Conservation (phyloP, 108 stramenopile genomes). For the Conticribra guillardii region DNA sequence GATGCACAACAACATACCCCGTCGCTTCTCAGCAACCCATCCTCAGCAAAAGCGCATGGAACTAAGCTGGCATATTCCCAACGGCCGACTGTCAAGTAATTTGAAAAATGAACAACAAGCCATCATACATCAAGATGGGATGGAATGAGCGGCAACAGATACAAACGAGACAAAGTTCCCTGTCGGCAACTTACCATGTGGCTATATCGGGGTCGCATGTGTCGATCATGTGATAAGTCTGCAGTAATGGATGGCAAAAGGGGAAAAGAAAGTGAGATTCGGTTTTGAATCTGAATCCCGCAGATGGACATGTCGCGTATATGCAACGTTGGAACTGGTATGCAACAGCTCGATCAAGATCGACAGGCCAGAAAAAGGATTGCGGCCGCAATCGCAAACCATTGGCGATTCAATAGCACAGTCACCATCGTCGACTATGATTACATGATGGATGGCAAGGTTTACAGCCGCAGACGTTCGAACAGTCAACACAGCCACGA, state of each 20-base stretch:
- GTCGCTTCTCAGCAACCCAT: too few species aligned
- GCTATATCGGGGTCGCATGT: conserved; percentile 68
- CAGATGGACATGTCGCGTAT: neutral
- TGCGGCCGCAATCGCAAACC: neutral
- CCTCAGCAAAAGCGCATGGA: too few species aligned
- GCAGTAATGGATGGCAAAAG: conserved; percentile 4
- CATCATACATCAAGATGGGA: conserved; percentile 8
- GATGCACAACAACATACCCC: too few species aligned
- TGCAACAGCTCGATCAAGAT: too few species aligned
- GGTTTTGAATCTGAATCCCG: neutral
- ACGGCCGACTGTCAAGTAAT: too few species aligned
- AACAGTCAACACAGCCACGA: neutral
- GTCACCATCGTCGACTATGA: neutral
- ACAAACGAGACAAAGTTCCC: conserved; percentile 10
- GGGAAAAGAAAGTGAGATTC: neutral
- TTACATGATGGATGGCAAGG: neutral
- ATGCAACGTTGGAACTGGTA: neutral
- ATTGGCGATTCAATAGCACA: neutral
- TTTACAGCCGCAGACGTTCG: neutral
- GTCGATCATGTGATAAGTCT: conserved; percentile 81
- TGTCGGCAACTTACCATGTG: conserved; percentile 59
- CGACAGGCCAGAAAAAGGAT: too few species aligned
- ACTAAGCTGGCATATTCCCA: neutral
- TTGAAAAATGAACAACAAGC: neutral
- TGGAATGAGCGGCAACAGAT: conserved; percentile 32